These are phyloP conservation scores for Butyriboletus appendiculatus DNA, from an alignment of 1,284 basidiomycete species.

Conservation along the genomic window DNA sequence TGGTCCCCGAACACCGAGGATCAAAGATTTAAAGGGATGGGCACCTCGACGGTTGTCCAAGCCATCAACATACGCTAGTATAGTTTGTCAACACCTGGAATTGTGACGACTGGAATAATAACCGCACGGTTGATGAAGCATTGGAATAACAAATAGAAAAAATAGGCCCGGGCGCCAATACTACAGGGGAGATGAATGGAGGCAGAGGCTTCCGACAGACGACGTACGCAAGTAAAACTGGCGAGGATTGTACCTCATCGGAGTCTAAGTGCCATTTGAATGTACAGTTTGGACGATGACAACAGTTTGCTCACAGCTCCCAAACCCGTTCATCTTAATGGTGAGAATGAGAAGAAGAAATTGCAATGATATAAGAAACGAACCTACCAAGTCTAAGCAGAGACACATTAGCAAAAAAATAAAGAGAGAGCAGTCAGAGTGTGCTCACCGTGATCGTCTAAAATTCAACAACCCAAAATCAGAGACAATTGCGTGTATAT, in stretches of 20 bases:
- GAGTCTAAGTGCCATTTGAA: constrained; percentile 53
- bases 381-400: constrained; percentile 46
- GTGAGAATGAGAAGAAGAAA: neutral
- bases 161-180: constrained; percentile 82
- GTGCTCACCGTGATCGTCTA: constrained; percentile 74
- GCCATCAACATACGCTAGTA: constrained; percentile 72
- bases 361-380: neutral
- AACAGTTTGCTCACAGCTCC: constrained; percentile 63
- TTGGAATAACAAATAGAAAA: constrained; percentile 92
- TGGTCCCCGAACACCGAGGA: constrained; percentile 76
- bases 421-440: neutral
- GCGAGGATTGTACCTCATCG: constrained; percentile 76
- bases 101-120: neutral
- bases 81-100: constrained; percentile 14
- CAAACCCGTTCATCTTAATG: constrained; percentile 86
- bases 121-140: constrained; percentile 79
- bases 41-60: constrained; percentile 52
- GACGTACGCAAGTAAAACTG: constrained; percentile 76
- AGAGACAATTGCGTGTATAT: neutral
- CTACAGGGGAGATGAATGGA: constrained; percentile 38
- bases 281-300: neutral
- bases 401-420: constrained; percentile 23
- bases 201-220: neutral
- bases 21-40: constrained; percentile 70
- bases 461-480: neutral